Evolutionary conservation across 805 yeast genomes (phyloP).

Genomic region (Suhomyces kilbournensis): DNA sequence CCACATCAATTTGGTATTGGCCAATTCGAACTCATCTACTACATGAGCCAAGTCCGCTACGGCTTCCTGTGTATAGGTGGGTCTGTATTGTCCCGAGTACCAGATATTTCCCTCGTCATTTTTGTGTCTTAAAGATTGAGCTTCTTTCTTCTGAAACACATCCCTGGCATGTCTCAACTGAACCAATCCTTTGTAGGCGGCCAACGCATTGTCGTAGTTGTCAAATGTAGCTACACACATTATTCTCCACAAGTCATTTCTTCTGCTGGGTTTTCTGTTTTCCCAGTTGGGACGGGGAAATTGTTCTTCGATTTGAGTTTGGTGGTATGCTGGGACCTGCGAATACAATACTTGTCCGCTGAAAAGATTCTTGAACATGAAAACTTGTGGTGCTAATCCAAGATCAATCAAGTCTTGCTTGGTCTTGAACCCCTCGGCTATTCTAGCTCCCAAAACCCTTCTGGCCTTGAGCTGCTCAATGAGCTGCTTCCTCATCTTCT

Average conservation of each 20-base stretch:
- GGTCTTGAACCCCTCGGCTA: conserved; percentile 38
- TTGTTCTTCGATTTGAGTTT: conserved; percentile 62
- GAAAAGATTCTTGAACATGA: conserved; percentile 78
- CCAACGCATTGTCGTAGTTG: conserved; percentile 59
- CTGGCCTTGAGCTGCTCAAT: conserved; percentile 44
- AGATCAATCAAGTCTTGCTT: conserved; percentile 37
- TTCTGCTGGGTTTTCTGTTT: conserved; percentile 71
- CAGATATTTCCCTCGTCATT: conserved; percentile 77
- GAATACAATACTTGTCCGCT: conserved; percentile 88
- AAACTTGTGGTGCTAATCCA: conserved; percentile 79
- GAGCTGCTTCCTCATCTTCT: conserved; percentile 46
- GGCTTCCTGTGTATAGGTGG: conserved; percentile 87
- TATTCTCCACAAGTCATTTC: conserved; percentile 88
- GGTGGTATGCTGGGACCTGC: conserved; percentile 68
- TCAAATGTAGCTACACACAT: conserved; percentile 78
- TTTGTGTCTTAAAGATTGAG: conserved; percentile 66
- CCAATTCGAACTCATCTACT: conserved; percentile 57
- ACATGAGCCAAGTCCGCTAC: conserved; percentile 77
- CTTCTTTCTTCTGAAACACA: conserved; percentile 53
- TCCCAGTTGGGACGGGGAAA: conserved; percentile 87
- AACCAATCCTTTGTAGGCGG: conserved; percentile 71
- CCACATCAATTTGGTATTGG: conserved; percentile 64
- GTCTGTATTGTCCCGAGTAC: conserved; percentile 86
- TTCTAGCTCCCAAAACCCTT: conserved; percentile 40
- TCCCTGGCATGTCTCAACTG: conserved; percentile 75